phyloP scores from a whole-genome alignment of 768 basidiomycete genomes.

The Melanogaster broomeanus region DNA sequence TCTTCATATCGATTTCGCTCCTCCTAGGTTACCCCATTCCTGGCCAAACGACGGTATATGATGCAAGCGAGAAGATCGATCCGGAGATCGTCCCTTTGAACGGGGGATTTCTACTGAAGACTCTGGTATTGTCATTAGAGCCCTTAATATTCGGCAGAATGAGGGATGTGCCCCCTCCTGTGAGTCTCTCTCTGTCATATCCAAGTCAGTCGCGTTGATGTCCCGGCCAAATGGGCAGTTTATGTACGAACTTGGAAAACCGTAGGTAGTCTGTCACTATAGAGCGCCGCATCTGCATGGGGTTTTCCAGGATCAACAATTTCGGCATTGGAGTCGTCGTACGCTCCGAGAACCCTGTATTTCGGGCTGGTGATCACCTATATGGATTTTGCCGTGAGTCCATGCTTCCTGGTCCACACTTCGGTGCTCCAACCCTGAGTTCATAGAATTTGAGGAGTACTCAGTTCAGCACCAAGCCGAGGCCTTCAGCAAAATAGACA shows the following conservation, averaged over 20 bases:
- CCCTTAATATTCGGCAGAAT: conserved; percentile 17
- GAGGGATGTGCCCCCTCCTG: background rate
- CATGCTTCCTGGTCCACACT: too few species aligned
- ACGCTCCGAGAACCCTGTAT: conserved; percentile 42
- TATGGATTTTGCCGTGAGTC: conserved; percentile 21
- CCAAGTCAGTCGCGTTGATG: too few species aligned
- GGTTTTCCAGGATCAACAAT: conserved; percentile 11
- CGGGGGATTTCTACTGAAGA: conserved; percentile 52
- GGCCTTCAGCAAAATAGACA: conserved; percentile 13
- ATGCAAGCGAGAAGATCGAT: conserved; percentile 49
- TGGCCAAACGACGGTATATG: conserved; percentile 47
- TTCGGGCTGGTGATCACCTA: conserved; percentile 46
- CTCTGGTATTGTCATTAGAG: conserved; percentile 48
- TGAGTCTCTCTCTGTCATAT: too few species aligned
- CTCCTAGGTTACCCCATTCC: conserved; percentile 43
- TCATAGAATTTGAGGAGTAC: conserved; percentile 21
- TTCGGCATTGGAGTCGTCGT: conserved; percentile 31
- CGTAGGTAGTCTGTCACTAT: conserved; percentile 4
- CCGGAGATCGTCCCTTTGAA: conserved; percentile 44
- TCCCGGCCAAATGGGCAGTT: too few species aligned
- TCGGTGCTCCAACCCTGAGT: background rate
- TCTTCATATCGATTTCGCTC: too few species aligned
- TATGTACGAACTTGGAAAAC: conserved; percentile 7
- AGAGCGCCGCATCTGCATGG: conserved; percentile 33
- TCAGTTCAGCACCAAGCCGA: background rate